phyloP scores from a whole-genome alignment of 352 stramenopile genomes.

The Phytophthora europaea region DNA sequence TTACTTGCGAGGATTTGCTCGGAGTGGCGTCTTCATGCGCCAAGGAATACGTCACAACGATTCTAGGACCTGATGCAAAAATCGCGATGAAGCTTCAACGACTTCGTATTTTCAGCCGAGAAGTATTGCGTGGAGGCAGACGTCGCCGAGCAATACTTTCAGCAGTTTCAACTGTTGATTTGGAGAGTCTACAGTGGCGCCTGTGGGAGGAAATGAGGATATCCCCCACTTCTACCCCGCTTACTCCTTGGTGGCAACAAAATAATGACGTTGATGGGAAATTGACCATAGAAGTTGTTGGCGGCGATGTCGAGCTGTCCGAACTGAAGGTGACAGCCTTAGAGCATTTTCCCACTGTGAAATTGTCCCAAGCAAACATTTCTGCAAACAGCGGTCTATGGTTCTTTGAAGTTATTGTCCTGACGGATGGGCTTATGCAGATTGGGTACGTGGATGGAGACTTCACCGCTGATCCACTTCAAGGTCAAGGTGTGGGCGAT shows the following conservation, averaged over 20 bases:
- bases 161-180: slow-evolving; percentile 21
- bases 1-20: slow-evolving; percentile 36
- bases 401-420: slow-evolving; percentile 93
- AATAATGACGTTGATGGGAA: slow-evolving; percentile 6
- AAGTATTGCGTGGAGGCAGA: slow-evolving; percentile 21
- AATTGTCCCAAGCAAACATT: slow-evolving; percentile 59
- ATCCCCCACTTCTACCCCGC: neutral
- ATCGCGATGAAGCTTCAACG: slow-evolving; percentile 44
- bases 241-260: slow-evolving; percentile 44
- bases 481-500: slow-evolving; percentile 94
- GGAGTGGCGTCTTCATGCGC: slow-evolving; percentile 32
- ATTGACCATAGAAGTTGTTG: slow-evolving; percentile 58
- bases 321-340: slow-evolving; percentile 66
- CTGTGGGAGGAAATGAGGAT: slow-evolving; percentile 34
- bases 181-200: slow-evolving; percentile 50
- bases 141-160: slow-evolving; percentile 3
- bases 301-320: slow-evolving; percentile 74
- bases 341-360: slow-evolving; percentile 86
- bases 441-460: slow-evolving; percentile 93
- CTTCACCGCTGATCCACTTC: slow-evolving; percentile 85
- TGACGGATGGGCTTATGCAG: slow-evolving; percentile 93
- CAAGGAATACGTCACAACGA: slow-evolving; percentile 15
- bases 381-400: slow-evolving; percentile 71
- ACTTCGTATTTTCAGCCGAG: slow-evolving; percentile 33
- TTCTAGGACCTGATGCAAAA: slow-evolving; percentile 46